phyloP scores from a whole-genome alignment of 1,139 yeast genomes.

The Suhomyces chickasaworum region DNA sequence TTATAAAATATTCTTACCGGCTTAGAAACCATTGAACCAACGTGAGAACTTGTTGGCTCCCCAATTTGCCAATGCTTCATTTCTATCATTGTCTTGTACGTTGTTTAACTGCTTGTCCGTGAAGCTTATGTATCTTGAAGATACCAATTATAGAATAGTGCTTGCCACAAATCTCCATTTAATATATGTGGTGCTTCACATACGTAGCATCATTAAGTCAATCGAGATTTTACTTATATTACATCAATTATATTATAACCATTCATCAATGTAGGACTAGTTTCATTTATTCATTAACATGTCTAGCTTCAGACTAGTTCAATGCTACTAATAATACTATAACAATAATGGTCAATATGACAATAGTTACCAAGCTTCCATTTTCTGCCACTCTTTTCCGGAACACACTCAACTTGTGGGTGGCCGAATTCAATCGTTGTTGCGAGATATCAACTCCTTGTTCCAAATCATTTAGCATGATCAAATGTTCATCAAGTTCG shows the following conservation, averaged over 20 bases:
- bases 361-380: constrained; percentile 71
- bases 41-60: neutral
- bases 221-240: no score
- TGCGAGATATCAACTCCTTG: constrained; percentile 60
- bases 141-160: constrained; percentile 1
- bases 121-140: neutral
- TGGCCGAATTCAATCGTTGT: constrained; percentile 55
- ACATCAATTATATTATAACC: neutral
- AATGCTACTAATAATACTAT: constrained; percentile 60
- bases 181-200: neutral
- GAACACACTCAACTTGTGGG: constrained; percentile 54
- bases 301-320: constrained; percentile 32
- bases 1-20: neutral
- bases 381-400: constrained; percentile 62
- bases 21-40: neutral
- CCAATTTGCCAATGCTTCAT: neutral
- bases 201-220: neutral
- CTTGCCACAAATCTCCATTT: neutral
- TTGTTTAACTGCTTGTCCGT: neutral
- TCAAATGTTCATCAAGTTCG: constrained; percentile 70
- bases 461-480: constrained; percentile 71
- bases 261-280: neutral
- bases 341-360: constrained; percentile 60
- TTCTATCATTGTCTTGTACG: constrained; percentile 5
- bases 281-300: neutral